These are phyloP conservation scores for Talaromyces sp. DNA, from an alignment of 2,329 filamentous ascomycete species.

Conservation along the genomic window DNA sequence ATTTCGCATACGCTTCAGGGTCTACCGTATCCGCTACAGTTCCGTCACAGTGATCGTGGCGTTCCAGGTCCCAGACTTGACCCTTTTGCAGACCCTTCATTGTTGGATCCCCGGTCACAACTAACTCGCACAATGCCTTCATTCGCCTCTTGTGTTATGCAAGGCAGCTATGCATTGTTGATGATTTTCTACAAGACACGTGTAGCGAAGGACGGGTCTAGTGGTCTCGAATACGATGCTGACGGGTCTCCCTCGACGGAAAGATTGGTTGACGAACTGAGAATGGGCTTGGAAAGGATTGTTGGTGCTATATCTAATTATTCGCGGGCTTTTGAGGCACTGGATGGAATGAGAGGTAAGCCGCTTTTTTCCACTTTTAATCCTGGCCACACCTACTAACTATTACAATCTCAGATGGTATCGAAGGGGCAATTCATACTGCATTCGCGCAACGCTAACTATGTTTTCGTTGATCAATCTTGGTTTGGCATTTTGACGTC, in stretches of 20 bases:
- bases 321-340: constrained; percentile 37
- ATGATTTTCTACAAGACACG: constrained; percentile 42
- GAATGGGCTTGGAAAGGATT: constrained; percentile 33
- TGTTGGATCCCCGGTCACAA: constrained; percentile 14
- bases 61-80: constrained; percentile 2
- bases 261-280: constrained; percentile 30
- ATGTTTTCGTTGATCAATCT: neutral
- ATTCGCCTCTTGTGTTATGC: constrained; percentile 44
- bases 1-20: constrained; percentile 38
- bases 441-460: constrained; percentile 29
- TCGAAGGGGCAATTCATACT: constrained; percentile 38
- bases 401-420: constrained; percentile 29
- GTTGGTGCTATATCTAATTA: constrained; percentile 35
- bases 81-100: constrained; percentile 13
- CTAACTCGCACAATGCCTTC: constrained; percentile 42
- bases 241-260: constrained; percentile 21
- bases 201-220: constrained; percentile 28
- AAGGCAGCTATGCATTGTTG: constrained; percentile 42
- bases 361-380: neutral
- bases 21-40: constrained; percentile 33
- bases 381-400: neutral
- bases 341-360: constrained; percentile 41
- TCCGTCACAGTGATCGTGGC: constrained; percentile 13
- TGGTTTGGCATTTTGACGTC: neutral
- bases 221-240: constrained; percentile 18